These are phyloP conservation scores for Trichoderma asperellum DNA, from an alignment of 2,329 filamentous ascomycete genomes.

Conservation along the genomic window DNA sequence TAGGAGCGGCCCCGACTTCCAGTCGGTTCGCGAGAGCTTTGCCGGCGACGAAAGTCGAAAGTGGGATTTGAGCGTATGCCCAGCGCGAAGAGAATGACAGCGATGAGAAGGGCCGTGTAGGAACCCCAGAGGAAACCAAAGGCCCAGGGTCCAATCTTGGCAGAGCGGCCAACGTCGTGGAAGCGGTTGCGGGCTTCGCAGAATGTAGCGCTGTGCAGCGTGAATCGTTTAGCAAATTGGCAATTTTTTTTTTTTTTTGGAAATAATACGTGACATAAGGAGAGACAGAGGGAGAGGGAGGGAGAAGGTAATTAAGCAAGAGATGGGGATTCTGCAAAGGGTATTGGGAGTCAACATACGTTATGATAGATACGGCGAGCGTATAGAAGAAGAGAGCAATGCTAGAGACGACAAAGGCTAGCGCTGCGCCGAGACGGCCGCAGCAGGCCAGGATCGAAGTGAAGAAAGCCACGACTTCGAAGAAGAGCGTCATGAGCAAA, in stretches of 20 bases:
- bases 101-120: slow-evolving; percentile 67
- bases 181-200: slow-evolving; percentile 72
- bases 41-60: slow-evolving; percentile 38
- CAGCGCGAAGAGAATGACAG: slow-evolving; percentile 68
- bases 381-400: slow-evolving; percentile 71
- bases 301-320: background rate
- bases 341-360: slow-evolving; percentile 54
- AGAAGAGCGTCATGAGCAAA: slow-evolving; percentile 82
- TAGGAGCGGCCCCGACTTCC: slow-evolving; percentile 43
- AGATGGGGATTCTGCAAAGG: slow-evolving; percentile 2
- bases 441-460: slow-evolving; percentile 70
- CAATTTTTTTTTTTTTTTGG: too few relatives aligned
- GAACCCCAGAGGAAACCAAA: slow-evolving; percentile 80
- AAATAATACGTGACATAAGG: background rate
- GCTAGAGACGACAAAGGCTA: slow-evolving; percentile 62
- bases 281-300: background rate
- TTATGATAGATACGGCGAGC: slow-evolving; percentile 72
- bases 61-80: slow-evolving; percentile 56
- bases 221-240: background rate
- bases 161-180: slow-evolving; percentile 55
- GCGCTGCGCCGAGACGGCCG: slow-evolving; percentile 69
- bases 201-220: slow-evolving; percentile 55
- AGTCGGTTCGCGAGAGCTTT: slow-evolving; percentile 36
- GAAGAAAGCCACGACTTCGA: slow-evolving; percentile 70
- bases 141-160: slow-evolving; percentile 67